Percentiles rank a stretch among this genome's conserved stretches.
Conservation (phyloP, 495 filamentous ascomycete species). For the Symbiotaphrina buchneri region DNA sequence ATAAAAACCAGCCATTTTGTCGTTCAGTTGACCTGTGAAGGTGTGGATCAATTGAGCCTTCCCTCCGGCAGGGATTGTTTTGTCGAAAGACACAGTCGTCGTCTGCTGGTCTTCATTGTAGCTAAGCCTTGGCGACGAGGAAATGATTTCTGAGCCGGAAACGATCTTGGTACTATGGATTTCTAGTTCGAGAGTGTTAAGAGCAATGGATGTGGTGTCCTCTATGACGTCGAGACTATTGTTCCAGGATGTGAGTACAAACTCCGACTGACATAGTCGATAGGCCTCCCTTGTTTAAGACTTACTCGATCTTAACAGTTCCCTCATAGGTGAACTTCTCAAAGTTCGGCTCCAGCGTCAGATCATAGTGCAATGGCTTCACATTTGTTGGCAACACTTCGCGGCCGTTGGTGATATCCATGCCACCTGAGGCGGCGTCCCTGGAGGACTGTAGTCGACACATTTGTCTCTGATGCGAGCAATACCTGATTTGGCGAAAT, state of each 20-base stretch:
- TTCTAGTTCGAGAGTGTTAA: slow-evolving; percentile 73
- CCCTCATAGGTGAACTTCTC: slow-evolving; percentile 48
- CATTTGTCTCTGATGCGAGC: slow-evolving; percentile 18
- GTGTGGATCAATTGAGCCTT: slow-evolving; percentile 42
- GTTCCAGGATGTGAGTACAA: slow-evolving; percentile 1
- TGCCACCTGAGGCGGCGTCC: slow-evolving; percentile 19
- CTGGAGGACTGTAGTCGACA: slow-evolving; percentile 20
- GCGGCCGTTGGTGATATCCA: slow-evolving; percentile 23
- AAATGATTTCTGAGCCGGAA: slow-evolving; percentile 21
- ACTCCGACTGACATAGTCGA: too few relatives aligned
- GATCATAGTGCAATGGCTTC: slow-evolving; percentile 42
- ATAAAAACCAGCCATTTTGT: slow-evolving; percentile 72
- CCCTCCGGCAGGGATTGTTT: slow-evolving; percentile 29
- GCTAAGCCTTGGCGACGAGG: slow-evolving; percentile 27
- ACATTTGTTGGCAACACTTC: slow-evolving; percentile 42
- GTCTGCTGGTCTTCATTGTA: slow-evolving; percentile 42
- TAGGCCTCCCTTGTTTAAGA: neutral
- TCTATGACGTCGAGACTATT: slow-evolving; percentile 53
- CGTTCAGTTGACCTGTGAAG: slow-evolving; percentile 46
- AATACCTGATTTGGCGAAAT: slow-evolving; percentile 5
- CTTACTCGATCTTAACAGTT: slow-evolving; percentile 37
- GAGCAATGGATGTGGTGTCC: slow-evolving; percentile 63
- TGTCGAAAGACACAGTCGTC: slow-evolving; percentile 37
- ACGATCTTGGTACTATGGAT: slow-evolving; percentile 53
- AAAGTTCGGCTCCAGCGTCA: slow-evolving; percentile 54